A percentile compares a stretch with the other conserved stretches of the same genome.
Evolutionary conservation across 2,329 filamentous ascomycete species (phyloP).

Genomic region (Raffaelea arxii): DNA sequence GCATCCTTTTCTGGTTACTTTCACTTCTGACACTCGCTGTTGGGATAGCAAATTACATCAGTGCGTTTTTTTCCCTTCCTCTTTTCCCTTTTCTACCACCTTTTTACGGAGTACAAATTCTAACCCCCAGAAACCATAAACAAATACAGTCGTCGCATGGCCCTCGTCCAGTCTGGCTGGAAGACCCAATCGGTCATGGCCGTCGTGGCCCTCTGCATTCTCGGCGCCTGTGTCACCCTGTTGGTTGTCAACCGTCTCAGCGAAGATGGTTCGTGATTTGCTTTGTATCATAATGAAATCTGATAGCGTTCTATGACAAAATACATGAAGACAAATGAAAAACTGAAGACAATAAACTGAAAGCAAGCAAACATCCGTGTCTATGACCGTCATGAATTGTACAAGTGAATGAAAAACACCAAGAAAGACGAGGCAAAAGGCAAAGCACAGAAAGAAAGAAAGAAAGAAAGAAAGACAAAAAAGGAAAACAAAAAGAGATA

Average conservation of each 20-base stretch:
- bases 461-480: background rate
- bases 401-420: background rate
- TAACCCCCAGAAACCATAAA: conserved; percentile 50
- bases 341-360: background rate
- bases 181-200: conserved; percentile 73
- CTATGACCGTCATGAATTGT: too few relatives aligned
- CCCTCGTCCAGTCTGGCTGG: conserved; percentile 88
- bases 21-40: conserved; percentile 65
- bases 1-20: conserved; percentile 79
- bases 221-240: conserved; percentile 56
- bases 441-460: background rate
- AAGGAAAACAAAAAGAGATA: background rate
- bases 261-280: too few relatives aligned
- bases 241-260: conserved; percentile 38
- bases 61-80: conserved; percentile 27
- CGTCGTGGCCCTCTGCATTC: conserved; percentile 50
- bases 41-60: conserved; percentile 81
- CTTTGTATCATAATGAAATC: too few relatives aligned
- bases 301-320: background rate
- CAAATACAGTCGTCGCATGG: conserved; percentile 67
- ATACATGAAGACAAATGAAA: background rate
- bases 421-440: background rate
- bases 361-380: background rate
- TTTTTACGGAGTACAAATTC: background rate
- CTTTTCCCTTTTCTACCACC: background rate